These are phyloP conservation scores for Salisapilia sapeloensis DNA, from an alignment of 352 stramenopile genomes.

Conservation along the genomic window DNA sequence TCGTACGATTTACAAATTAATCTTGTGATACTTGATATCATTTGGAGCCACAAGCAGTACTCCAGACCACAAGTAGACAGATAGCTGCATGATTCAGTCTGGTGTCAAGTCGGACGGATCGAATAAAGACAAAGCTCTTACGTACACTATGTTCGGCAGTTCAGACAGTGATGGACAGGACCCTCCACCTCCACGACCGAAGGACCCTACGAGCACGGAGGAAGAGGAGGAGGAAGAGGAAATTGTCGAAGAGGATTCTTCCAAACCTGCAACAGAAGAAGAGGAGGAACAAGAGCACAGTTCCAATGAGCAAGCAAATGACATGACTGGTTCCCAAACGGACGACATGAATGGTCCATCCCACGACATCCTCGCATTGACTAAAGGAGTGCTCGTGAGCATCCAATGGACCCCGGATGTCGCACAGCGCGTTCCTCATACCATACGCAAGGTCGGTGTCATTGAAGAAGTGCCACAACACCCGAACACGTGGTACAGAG, in stretches of 20 bases:
- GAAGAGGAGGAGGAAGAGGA: constrained; percentile 34
- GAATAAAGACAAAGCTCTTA: too few species aligned
- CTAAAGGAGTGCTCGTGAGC: constrained; percentile 43
- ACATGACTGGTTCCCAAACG: not conserved
- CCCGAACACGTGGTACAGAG: constrained; percentile 78
- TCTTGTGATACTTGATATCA: too few species aligned
- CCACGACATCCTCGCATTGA: constrained; percentile 30
- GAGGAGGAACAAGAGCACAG: not conserved
- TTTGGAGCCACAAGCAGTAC: too few species aligned
- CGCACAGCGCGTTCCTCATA: constrained; percentile 71
- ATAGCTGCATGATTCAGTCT: too few species aligned
- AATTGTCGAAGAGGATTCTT: not conserved
- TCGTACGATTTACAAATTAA: too few species aligned
- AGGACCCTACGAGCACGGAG: constrained; percentile 4
- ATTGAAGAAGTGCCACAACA: constrained; percentile 70
- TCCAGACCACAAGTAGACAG: too few species aligned
- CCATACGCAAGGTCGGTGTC: constrained; percentile 54
- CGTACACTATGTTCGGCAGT: too few species aligned
- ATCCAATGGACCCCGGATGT: constrained; percentile 60
- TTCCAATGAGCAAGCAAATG: constrained; percentile 2
- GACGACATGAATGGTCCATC: not conserved
- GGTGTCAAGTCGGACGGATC: too few species aligned
- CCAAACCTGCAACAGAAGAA: constrained; percentile 8
- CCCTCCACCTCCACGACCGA: too few species aligned
- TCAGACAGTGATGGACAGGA: too few species aligned